Evolutionary conservation across 805 yeast species (phyloP).

Genomic region (Metschnikowia gelsemii): DNA sequence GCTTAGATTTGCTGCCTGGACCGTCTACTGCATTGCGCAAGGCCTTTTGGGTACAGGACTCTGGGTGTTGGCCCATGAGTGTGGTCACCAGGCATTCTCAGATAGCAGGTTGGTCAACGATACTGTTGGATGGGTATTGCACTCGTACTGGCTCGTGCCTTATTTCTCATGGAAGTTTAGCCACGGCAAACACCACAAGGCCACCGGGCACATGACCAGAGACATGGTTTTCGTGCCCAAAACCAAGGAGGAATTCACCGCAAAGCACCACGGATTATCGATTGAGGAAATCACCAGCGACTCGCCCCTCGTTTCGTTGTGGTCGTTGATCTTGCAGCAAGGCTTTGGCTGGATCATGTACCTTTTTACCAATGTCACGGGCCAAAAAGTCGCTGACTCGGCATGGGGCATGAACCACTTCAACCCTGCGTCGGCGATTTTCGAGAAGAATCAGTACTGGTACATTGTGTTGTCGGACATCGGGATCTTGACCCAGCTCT

Average conservation of each 20-base stretch:
- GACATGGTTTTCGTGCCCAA: constrained; percentile 86
- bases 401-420: constrained; percentile 61
- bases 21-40: constrained; percentile 49
- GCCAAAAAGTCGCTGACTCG: constrained; percentile 56
- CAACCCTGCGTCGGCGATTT: constrained; percentile 70
- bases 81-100: constrained; percentile 86
- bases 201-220: constrained; percentile 77
- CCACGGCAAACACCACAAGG: constrained; percentile 88
- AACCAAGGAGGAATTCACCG: constrained; percentile 56
- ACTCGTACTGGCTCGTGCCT: constrained; percentile 76
- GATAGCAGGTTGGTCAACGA: constrained; percentile 74
- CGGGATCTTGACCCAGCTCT: constrained; percentile 57
- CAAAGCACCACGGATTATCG: constrained; percentile 34
- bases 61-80: constrained; percentile 89
- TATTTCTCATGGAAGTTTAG: constrained; percentile 84
- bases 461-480: constrained; percentile 69
- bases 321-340: constrained; percentile 62
- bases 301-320: constrained; percentile 66
- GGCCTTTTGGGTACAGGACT: constrained; percentile 74
- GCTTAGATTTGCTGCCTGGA: constrained; percentile 59
- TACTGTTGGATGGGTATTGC: constrained; percentile 79
- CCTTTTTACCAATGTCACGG: constrained; percentile 69
- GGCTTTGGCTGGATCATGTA: constrained; percentile 74
- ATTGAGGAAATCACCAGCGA: constrained; percentile 66
- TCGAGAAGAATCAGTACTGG: constrained; percentile 71